These are phyloP conservation scores for Gossypium anomalum DNA, from an alignment of 345 rosid genomes.

Conservation along the genomic window DNA sequence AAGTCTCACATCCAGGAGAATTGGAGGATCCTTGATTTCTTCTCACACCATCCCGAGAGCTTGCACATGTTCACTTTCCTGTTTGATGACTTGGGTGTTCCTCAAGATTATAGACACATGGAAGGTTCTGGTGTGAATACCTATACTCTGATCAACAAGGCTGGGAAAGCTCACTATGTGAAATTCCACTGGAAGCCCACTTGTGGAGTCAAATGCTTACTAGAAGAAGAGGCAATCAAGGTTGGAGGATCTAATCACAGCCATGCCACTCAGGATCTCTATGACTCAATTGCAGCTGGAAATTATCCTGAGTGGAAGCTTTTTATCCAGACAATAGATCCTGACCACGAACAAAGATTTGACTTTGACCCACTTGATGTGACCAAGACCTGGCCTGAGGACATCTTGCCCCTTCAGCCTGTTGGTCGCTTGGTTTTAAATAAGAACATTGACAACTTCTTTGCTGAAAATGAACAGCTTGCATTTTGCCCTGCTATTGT, in stretches of 20 bases:
- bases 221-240: slow-evolving; percentile 80
- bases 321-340: slow-evolving; percentile 78
- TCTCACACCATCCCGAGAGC: slow-evolving; percentile 95
- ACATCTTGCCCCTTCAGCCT: slow-evolving; percentile 83
- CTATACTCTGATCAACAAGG: slow-evolving; percentile 74
- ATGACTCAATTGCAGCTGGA: slow-evolving; percentile 88
- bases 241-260: slow-evolving; percentile 97
- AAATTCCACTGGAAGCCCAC: slow-evolving; percentile 98
- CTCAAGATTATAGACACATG: slow-evolving; percentile 95
- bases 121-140: slow-evolving; percentile 90
- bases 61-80: slow-evolving; percentile 80
- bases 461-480: slow-evolving; percentile 87
- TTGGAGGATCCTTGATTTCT: slow-evolving; percentile 93
- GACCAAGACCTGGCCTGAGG: slow-evolving; percentile 98
- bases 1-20: slow-evolving; percentile 92
- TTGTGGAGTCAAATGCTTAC: slow-evolving; percentile 73
- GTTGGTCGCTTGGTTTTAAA: slow-evolving; percentile 96
- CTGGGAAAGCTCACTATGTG: slow-evolving; percentile 72
- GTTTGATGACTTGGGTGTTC: slow-evolving; percentile 90
- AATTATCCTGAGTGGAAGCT: slow-evolving; percentile 92
- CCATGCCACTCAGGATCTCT: slow-evolving; percentile 94
- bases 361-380: slow-evolving; percentile 97
- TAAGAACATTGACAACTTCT: slow-evolving; percentile 92
- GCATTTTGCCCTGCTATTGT: slow-evolving; percentile 91
- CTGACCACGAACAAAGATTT: slow-evolving; percentile 66